Evolutionary conservation across 768 basidiomycete genomes (phyloP).

Genomic region (Mycena crocata): DNA sequence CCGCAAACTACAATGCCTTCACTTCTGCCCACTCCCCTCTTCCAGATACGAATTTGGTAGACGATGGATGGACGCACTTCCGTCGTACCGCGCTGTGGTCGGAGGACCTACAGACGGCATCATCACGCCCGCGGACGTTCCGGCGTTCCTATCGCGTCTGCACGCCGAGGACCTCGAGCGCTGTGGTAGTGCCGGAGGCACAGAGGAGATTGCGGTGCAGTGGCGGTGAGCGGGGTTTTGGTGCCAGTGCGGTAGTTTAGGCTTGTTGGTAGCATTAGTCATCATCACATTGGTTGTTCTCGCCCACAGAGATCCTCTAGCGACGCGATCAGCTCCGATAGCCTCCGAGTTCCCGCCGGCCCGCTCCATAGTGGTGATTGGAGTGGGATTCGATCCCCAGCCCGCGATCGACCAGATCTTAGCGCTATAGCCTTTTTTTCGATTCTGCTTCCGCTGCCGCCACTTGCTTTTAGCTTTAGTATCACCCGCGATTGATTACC

Average conservation of each 20-base stretch:
- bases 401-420: neutral
- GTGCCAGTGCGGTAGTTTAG: too few relatives aligned
- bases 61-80: conserved; percentile 19
- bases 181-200: too few relatives aligned
- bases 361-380: conserved; percentile 10
- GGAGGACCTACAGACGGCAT: conserved; percentile 15
- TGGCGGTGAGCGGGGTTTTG: too few relatives aligned
- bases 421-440: neutral
- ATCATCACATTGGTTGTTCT: too few relatives aligned
- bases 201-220: too few relatives aligned
- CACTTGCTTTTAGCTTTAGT: neutral
- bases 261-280: too few relatives aligned
- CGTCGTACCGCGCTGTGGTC: conserved; percentile 8
- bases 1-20: conserved; percentile 21
- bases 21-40: conserved; percentile 1
- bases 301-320: neutral
- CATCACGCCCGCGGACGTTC: conserved; percentile 11
- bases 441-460: neutral
- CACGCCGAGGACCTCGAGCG: conserved; percentile 12
- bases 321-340: neutral
- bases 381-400: conserved; percentile 12
- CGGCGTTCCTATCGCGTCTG: conserved; percentile 7
- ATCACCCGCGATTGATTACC: too few relatives aligned
- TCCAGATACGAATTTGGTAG: conserved; percentile 18
- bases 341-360: neutral